These are phyloP conservation scores for Physaria fendleri DNA, from an alignment of 345 rosid genomes.

Conservation along the genomic window DNA sequence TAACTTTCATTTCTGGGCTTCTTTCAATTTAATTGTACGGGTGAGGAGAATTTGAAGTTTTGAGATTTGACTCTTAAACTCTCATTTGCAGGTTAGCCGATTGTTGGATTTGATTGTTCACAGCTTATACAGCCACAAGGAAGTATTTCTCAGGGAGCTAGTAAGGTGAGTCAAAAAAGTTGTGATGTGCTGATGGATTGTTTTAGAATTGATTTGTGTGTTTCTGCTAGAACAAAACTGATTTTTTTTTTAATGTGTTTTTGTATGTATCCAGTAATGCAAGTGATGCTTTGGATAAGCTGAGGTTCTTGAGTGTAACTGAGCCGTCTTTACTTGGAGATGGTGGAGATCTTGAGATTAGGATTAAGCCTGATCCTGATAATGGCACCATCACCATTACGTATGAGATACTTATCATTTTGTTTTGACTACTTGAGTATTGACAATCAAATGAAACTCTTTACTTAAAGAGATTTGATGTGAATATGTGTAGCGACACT, in stretches of 20 bases:
- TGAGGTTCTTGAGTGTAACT: conserved; percentile 90
- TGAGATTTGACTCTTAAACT: background rate
- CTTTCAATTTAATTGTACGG: background rate
- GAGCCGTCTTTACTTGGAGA: conserved; percentile 90
- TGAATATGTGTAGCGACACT: conserved; percentile 61
- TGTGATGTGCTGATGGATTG: background rate
- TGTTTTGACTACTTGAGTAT: background rate
- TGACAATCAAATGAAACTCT: background rate
- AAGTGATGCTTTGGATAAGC: conserved; percentile 97
- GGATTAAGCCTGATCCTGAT: conserved; percentile 82
- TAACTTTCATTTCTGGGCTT: background rate
- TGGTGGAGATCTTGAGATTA: conserved; percentile 82
- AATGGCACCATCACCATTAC: conserved; percentile 81
- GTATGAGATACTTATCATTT: conserved; percentile 29
- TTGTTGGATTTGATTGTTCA: conserved; percentile 80
- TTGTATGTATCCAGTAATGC: conserved; percentile 58
- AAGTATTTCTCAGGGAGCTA: conserved; percentile 84
- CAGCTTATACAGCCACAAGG: conserved; percentile 76
- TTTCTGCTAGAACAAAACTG: background rate
- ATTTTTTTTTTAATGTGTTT: conserved; percentile 15
- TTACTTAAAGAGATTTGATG: background rate
- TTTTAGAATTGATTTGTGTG: background rate
- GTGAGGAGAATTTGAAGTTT: background rate
- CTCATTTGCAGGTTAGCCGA: conserved; percentile 67
- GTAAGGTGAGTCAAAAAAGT: conserved; percentile 54